A percentile compares a stretch with the other conserved stretches of the same genome.
phyloP scores from a whole-genome alignment of 2,329 filamentous ascomycete species.

The Diaporthe capsici region DNA sequence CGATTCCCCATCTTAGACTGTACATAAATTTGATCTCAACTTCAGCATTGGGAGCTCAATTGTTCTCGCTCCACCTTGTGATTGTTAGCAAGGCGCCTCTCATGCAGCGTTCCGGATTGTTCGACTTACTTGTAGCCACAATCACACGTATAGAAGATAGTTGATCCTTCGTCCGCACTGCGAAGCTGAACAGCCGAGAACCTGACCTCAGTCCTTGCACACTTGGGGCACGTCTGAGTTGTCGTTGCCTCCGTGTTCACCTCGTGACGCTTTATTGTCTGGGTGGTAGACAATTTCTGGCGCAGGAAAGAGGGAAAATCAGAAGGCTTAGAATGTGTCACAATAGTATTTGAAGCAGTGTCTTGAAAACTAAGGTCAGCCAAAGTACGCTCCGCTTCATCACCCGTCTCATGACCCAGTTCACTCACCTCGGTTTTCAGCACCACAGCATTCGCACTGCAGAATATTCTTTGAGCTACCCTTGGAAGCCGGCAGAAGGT shows the following conservation, averaged over 20 bases:
- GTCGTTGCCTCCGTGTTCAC: slow-evolving; percentile 79
- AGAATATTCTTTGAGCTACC: slow-evolving; percentile 83
- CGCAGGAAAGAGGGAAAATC: slow-evolving; percentile 93
- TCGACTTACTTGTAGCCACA: slow-evolving; percentile 83
- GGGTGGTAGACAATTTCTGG: slow-evolving; percentile 88
- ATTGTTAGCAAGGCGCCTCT: slow-evolving; percentile 46
- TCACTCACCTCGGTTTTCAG: slow-evolving; percentile 82
- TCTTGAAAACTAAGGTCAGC: slow-evolving; percentile 61
- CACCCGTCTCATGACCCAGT: background rate
- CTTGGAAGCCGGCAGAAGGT: slow-evolving; percentile 85
- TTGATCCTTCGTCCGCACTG: slow-evolving; percentile 94
- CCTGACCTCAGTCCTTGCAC: slow-evolving; percentile 84
- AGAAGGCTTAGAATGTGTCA: slow-evolving; percentile 87
- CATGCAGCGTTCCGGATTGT: slow-evolving; percentile 36
- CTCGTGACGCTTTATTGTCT: slow-evolving; percentile 83
- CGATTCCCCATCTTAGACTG: slow-evolving; percentile 4
- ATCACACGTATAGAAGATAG: slow-evolving; percentile 90
- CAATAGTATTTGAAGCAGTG: slow-evolving; percentile 80
- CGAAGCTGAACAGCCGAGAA: slow-evolving; percentile 89
- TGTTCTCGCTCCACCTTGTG: slow-evolving; percentile 70
- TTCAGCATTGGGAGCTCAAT: slow-evolving; percentile 55
- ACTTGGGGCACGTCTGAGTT: slow-evolving; percentile 82
- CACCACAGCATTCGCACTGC: slow-evolving; percentile 87
- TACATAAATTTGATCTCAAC: background rate
- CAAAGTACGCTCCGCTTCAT: background rate